Conservation (phyloP, 495 filamentous ascomycete species). For the Neurospora sp. region DNA sequence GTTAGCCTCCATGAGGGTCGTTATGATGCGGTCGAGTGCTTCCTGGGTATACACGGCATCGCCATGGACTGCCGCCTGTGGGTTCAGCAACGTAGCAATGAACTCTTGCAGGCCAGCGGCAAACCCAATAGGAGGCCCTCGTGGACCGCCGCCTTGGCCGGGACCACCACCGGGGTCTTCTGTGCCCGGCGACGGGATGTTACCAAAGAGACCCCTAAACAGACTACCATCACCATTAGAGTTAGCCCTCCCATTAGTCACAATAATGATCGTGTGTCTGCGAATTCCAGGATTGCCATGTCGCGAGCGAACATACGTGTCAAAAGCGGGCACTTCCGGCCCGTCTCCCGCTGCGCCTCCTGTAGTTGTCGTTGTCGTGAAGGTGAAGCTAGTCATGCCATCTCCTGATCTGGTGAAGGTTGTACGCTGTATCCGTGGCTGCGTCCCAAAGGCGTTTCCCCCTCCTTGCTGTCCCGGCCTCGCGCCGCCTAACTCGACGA, state of each 20-base stretch:
- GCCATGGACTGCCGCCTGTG: constrained; percentile 48
- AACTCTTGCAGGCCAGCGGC: constrained; percentile 26
- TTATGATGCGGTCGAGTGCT: constrained; percentile 80
- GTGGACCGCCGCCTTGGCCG: constrained; percentile 7
- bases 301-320: constrained; percentile 5
- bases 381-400: constrained; percentile 24
- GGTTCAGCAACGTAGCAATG: constrained; percentile 47
- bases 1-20: constrained; percentile 76
- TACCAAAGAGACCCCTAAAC: constrained; percentile 12
- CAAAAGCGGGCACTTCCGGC: constrained; percentile 6
- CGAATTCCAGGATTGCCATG: neutral
- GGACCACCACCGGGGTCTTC: constrained; percentile 2
- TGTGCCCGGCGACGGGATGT: neutral
- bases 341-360: neutral
- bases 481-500: constrained; percentile 17
- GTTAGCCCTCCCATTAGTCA: neutral
- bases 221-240: neutral
- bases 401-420: constrained; percentile 15
- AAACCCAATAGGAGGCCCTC: constrained; percentile 14
- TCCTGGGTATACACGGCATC: constrained; percentile 92
- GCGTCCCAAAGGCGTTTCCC: constrained; percentile 1
- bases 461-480: neutral
- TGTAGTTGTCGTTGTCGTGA: constrained; percentile 14
- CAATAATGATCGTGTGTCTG: neutral
- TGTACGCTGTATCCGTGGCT: constrained; percentile 5